phyloP scores from a whole-genome alignment of 2,329 filamentous ascomycete species.

The Cephalotrichum gorgonifer region DNA sequence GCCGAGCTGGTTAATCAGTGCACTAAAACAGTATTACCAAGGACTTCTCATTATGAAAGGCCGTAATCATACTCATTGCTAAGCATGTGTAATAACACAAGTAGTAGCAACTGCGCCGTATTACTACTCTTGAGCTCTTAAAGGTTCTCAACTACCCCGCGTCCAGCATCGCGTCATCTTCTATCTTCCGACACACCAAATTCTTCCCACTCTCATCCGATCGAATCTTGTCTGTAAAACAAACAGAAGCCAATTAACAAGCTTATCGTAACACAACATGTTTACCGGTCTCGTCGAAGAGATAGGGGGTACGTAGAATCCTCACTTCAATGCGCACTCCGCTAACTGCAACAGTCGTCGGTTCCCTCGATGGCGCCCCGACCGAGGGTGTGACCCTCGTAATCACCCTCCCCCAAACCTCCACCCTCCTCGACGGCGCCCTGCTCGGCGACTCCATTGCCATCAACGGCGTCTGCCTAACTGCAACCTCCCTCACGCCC shows the following conservation, averaged over 20 bases:
- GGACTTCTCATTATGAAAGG: no score
- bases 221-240: background rate
- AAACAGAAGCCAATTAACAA: background rate
- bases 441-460: conserved; percentile 88
- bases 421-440: conserved; percentile 70
- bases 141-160: background rate
- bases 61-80: background rate
- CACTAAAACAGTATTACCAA: no score
- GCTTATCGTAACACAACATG: conserved; percentile 40
- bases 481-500: conserved; percentile 53
- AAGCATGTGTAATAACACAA: no score
- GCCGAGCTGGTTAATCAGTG: no score
- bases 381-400: conserved; percentile 85
- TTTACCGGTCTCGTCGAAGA: conserved; percentile 93
- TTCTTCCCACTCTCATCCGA: background rate
- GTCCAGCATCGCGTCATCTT: background rate
- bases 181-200: background rate
- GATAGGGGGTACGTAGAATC: conserved; percentile 64
- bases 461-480: conserved; percentile 93
- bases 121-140: background rate
- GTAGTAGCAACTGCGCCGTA: no score
- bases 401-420: conserved; percentile 57
- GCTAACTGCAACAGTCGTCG: conserved; percentile 54
- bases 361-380: conserved; percentile 68
- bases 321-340: background rate